These are phyloP conservation scores for Aureobasidium mangrovei DNA, from an alignment of 2,329 filamentous ascomycete species.

Conservation along the genomic window DNA sequence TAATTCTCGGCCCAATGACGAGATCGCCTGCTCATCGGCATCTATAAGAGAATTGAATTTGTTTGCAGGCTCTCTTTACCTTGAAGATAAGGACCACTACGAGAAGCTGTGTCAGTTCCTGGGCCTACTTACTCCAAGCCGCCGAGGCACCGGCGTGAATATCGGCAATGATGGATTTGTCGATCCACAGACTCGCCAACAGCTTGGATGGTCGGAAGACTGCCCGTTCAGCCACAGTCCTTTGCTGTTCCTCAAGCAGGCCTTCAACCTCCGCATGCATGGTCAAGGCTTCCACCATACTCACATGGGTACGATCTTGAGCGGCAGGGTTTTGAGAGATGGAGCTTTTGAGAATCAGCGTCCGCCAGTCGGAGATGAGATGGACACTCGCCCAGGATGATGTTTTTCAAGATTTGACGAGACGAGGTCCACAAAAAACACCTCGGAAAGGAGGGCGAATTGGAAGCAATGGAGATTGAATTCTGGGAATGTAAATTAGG, in stretches of 20 bases:
- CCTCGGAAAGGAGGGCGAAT: no score
- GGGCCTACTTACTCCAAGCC: background rate
- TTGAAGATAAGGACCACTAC: background rate
- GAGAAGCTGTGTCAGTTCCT: background rate
- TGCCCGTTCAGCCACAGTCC: slow-evolving; percentile 1
- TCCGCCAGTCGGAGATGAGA: no score
- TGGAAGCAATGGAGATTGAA: no score
- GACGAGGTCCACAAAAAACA: no score
- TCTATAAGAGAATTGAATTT: background rate
- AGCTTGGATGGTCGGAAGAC: background rate
- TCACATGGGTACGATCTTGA: background rate
- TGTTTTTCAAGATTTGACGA: no score
- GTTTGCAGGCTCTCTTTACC: slow-evolving; percentile 3
- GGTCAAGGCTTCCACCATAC: slow-evolving; percentile 1
- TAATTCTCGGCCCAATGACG: background rate
- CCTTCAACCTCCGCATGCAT: background rate
- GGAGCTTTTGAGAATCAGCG: background rate
- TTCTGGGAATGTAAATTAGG: no score
- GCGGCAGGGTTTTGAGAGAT: background rate
- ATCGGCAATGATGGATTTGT: background rate
- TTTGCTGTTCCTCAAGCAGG: slow-evolving; percentile 1
- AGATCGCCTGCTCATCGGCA: background rate
- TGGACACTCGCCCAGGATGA: no score
- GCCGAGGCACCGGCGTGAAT: background rate
- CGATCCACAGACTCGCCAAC: background rate